These are phyloP conservation scores for Penicillium oxalicum DNA, from an alignment of 2,329 filamentous ascomycete genomes.

Conservation along the genomic window DNA sequence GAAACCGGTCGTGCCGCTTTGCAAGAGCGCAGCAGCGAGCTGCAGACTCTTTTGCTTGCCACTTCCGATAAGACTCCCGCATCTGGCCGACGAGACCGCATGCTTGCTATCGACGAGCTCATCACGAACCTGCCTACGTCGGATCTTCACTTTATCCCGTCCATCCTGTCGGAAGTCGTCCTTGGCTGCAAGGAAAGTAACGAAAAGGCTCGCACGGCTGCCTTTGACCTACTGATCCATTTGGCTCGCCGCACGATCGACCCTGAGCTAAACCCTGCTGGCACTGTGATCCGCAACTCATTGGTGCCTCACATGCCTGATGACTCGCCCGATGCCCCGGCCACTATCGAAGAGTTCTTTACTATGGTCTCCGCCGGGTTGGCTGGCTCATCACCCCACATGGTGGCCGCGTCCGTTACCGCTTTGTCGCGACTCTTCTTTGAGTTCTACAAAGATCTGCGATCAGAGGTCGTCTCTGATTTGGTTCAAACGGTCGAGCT, in stretches of 20 bases:
- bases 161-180: constrained; percentile 86
- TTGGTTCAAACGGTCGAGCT: constrained; percentile 92
- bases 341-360: constrained; percentile 89
- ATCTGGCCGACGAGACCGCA: constrained; percentile 77
- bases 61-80: constrained; percentile 80
- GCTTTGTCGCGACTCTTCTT: constrained; percentile 89
- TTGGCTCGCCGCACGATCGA: constrained; percentile 79
- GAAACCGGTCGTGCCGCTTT: constrained; percentile 71
- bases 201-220: constrained; percentile 81
- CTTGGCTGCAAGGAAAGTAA: constrained; percentile 97
- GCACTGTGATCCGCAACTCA: constrained; percentile 75
- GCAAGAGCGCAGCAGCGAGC: constrained; percentile 64
- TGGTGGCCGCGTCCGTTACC: constrained; percentile 96
- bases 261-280: constrained; percentile 48
- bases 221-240: constrained; percentile 82
- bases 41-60: constrained; percentile 73
- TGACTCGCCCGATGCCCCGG: constrained; percentile 68
- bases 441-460: constrained; percentile 72
- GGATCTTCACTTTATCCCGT: constrained; percentile 87
- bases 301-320: constrained; percentile 82
- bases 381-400: constrained; percentile 86
- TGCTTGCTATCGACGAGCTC: constrained; percentile 74
- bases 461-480: constrained; percentile 66
- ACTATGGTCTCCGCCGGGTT: constrained; percentile 97
- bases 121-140: constrained; percentile 69